phyloP scores from a whole-genome alignment of 805 yeast genomes.

The Henningerozyma blattae region DNA sequence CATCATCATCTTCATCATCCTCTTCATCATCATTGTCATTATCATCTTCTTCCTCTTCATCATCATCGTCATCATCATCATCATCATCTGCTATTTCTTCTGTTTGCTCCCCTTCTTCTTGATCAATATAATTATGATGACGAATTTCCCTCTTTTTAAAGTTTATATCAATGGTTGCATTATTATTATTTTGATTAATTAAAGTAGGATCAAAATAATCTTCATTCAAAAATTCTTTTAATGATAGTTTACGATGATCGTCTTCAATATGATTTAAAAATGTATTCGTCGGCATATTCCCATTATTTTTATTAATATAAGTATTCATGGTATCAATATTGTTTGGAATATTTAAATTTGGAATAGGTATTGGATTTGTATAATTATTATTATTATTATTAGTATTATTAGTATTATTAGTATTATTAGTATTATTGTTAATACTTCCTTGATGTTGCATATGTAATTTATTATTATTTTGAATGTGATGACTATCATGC shows the following conservation, averaged over 20 bases:
- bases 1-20: conserved; percentile 2
- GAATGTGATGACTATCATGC: too few species aligned
- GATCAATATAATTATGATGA: too few species aligned
- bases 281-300: background rate
- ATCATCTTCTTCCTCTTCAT: conserved; percentile 1
- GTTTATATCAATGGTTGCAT: too few species aligned
- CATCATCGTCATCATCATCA: background rate
- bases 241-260: conserved; percentile 2
- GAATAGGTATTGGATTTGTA: background rate
- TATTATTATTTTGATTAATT: too few species aligned
- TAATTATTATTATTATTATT: background rate
- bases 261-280: too few species aligned
- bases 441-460: too few species aligned
- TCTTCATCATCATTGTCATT: conserved; percentile 1
- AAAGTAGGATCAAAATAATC: too few species aligned
- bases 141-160: too few species aligned
- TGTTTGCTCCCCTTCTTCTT: background rate
- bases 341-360: background rate
- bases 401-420: background rate
- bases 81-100: conserved; percentile 1
- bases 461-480: too few species aligned
- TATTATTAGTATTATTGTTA: conserved; percentile 1
- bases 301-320: too few species aligned
- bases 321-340: background rate
- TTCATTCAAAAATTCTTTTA: conserved; percentile 4